These are phyloP conservation scores for Blastobotrys arbuscula DNA, from an alignment of 1,139 yeast genomes.

Conservation along the genomic window DNA sequence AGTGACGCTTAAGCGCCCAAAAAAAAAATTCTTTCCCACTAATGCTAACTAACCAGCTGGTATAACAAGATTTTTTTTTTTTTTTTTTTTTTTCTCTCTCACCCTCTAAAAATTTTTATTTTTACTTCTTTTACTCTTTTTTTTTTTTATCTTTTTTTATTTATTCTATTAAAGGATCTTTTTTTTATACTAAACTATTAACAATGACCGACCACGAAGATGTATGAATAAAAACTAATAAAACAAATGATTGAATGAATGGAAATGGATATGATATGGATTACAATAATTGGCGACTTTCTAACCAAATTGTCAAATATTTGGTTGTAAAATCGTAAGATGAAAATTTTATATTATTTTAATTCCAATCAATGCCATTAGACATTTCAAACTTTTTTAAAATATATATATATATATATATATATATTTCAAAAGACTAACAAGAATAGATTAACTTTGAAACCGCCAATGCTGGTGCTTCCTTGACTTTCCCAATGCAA, in stretches of 20 bases:
- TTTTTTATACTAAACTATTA: background rate
- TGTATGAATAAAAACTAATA: slow-evolving; percentile 22
- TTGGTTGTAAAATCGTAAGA: too few species aligned
- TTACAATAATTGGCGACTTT: too few species aligned
- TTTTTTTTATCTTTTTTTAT: slow-evolving; percentile 9
- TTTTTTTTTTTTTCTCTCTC: background rate
- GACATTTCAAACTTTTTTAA: too few species aligned
- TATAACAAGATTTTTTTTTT: background rate
- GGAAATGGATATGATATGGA: background rate
- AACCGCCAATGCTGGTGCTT: slow-evolving; percentile 99
- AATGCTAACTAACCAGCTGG: too few species aligned
- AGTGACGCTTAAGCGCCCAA: too few species aligned
- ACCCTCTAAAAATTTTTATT: slow-evolving; percentile 8
- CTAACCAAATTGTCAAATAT: too few species aligned
- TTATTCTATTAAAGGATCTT: slow-evolving; percentile 7
- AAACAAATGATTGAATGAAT: background rate
- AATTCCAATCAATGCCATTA: too few species aligned
- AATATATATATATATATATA: too few species aligned
- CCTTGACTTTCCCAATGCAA: slow-evolving; percentile 98
- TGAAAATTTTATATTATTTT: too few species aligned
- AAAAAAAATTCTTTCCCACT: too few species aligned
- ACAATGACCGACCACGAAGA: slow-evolving; percentile 27
- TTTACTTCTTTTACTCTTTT: slow-evolving; percentile 7
- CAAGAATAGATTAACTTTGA: slow-evolving; percentile 90
- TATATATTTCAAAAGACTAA: too few species aligned